A percentile compares a stretch with the other conserved stretches of the same genome.
These are phyloP conservation scores for Meyerozyma elateridarum DNA, from an alignment of 1,139 yeast genomes.

Conservation along the genomic window DNA sequence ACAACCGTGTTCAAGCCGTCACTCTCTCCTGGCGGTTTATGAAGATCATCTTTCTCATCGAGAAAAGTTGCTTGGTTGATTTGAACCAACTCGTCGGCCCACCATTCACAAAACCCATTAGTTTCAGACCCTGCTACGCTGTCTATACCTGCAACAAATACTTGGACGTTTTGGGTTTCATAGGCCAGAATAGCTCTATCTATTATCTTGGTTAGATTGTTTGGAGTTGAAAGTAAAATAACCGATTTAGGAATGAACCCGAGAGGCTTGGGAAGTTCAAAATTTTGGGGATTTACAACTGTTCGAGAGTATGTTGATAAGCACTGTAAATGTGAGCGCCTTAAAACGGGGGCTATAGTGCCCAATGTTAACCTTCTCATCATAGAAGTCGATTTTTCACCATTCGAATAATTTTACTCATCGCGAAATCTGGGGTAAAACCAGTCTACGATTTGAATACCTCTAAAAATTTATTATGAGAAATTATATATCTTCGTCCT, in stretches of 20 bases:
- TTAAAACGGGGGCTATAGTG: constrained; percentile 7
- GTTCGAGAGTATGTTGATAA: constrained; percentile 14
- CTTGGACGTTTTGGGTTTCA: constrained; percentile 29
- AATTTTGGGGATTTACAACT: constrained; percentile 17
- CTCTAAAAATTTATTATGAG: not conserved
- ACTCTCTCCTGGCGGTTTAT: constrained; percentile 21
- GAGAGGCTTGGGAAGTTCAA: constrained; percentile 13
- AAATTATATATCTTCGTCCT: constrained; percentile 3
- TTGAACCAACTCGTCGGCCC: constrained; percentile 33
- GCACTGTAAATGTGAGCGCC: constrained; percentile 10
- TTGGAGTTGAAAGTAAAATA: constrained; percentile 26
- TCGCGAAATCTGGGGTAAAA: constrained; percentile 10
- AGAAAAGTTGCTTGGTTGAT: constrained; percentile 20
- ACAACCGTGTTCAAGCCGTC: constrained; percentile 33
- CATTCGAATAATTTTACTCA: constrained; percentile 24
- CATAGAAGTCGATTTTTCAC: constrained; percentile 15
- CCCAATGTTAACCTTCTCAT: constrained; percentile 2
- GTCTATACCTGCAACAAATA: constrained; percentile 48
- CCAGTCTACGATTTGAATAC: not conserved
- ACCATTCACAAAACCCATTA: constrained; percentile 44
- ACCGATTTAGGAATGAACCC: constrained; percentile 20
- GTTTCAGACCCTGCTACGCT: constrained; percentile 36
- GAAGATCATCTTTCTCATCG: constrained; percentile 22
- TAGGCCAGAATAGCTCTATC: constrained; percentile 28
- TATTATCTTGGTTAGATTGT: constrained; percentile 36